phyloP scores from a whole-genome alignment of 2,329 filamentous ascomycete genomes.

The Aspergillus caelatus region DNA sequence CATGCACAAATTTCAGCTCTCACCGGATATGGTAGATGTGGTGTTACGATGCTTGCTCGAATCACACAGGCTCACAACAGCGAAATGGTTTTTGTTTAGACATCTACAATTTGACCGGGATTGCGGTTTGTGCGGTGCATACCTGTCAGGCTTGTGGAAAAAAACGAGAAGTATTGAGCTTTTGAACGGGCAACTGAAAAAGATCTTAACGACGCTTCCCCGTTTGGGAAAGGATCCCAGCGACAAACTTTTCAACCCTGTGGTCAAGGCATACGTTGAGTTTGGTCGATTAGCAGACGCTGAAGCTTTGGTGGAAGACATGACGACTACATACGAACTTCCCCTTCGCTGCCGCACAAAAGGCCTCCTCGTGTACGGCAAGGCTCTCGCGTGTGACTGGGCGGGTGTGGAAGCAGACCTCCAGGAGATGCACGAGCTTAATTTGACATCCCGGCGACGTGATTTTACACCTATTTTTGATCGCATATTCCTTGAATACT shows the following conservation, averaged over 20 bases:
- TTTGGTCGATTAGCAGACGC: slow-evolving; percentile 39
- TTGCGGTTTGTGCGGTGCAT: slow-evolving; percentile 40
- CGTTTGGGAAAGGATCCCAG: slow-evolving; percentile 35
- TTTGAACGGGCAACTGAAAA: slow-evolving; percentile 37
- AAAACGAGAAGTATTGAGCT: slow-evolving; percentile 42
- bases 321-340: slow-evolving; percentile 34
- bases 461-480: slow-evolving; percentile 41
- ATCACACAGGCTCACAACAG: slow-evolving; percentile 39
- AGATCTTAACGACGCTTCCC: slow-evolving; percentile 30
- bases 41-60: slow-evolving; percentile 42
- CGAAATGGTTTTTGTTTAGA: slow-evolving; percentile 40
- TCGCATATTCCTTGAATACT: slow-evolving; percentile 46
- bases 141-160: slow-evolving; percentile 42
- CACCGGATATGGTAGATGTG: slow-evolving; percentile 35
- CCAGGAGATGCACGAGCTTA: slow-evolving; percentile 39
- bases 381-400: slow-evolving; percentile 45
- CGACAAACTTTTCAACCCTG: slow-evolving; percentile 44
- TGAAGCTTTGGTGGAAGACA: slow-evolving; percentile 38
- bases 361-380: slow-evolving; percentile 40
- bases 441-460: slow-evolving; percentile 29
- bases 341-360: slow-evolving; percentile 37
- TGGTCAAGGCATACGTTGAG: slow-evolving; percentile 44
- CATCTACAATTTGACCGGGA: slow-evolving; percentile 36
- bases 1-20: slow-evolving; percentile 31
- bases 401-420: slow-evolving; percentile 42